These are phyloP conservation scores for Solidago caesia DNA, from an alignment of 129 eudicot genomes.

Conservation along the genomic window DNA sequence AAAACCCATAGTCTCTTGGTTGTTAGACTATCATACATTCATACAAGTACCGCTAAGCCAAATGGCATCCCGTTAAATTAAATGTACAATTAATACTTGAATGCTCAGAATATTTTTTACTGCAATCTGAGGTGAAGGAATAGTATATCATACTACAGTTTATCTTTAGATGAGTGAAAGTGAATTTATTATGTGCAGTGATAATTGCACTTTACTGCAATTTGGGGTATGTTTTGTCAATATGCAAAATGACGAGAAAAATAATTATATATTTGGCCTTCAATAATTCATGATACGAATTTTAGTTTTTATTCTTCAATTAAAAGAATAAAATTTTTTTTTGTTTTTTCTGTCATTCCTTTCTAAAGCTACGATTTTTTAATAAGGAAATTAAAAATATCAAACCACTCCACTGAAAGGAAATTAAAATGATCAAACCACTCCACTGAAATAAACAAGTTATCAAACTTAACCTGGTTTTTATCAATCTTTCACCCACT, in stretches of 20 bases:
- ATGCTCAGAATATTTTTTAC: too few species aligned
- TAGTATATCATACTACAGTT: not conserved
- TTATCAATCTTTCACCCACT: slow-evolving; percentile 13
- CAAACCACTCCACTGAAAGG: slow-evolving; percentile 6
- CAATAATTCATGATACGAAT: not conserved
- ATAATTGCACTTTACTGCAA: not conserved
- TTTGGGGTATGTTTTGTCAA: not conserved
- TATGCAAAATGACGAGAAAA: not conserved
- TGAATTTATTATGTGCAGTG: not conserved
- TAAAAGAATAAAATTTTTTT: not conserved
- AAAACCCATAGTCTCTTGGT: too few species aligned
- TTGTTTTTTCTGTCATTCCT: not conserved
- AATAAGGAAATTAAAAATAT: not conserved
- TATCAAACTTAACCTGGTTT: not conserved
- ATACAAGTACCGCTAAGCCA: too few species aligned
- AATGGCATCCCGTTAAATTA: too few species aligned
- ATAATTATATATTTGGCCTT: not conserved
- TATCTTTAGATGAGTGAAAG: not conserved
- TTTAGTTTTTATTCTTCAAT: too few species aligned
- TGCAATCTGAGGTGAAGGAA: too few species aligned
- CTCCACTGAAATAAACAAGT: not conserved
- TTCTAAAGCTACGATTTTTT: not conserved
- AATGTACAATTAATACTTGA: too few species aligned
- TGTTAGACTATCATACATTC: too few species aligned
- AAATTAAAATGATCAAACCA: not conserved